Conservation (phyloP, 495 filamentous ascomycete genomes). For the Penicillium macrosclerotiorum region DNA sequence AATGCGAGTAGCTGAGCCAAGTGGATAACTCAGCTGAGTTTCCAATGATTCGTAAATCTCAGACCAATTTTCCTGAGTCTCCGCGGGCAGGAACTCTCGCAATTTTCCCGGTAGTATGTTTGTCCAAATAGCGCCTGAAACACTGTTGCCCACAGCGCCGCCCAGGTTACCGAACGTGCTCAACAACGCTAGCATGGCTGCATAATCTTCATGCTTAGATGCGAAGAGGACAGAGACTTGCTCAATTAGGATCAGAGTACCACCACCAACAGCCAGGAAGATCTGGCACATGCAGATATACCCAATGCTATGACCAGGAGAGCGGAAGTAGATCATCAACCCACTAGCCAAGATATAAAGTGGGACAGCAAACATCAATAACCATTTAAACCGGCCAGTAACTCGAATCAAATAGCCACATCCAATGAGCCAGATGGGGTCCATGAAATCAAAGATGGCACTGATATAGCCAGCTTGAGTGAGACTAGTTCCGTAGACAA, state of each 20-base stretch:
- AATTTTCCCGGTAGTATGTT: conserved; percentile 58
- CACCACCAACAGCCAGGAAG: conserved; percentile 65
- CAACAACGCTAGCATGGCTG: conserved; percentile 39
- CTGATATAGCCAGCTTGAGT: conserved; percentile 55
- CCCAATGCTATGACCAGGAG: conserved; percentile 53
- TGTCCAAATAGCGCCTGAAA: conserved; percentile 50
- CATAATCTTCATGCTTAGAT: conserved; percentile 54
- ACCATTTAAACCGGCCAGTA: conserved; percentile 53
- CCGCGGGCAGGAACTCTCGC: conserved; percentile 52
- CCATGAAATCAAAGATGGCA: conserved; percentile 50
- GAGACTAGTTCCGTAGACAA: conserved; percentile 59
- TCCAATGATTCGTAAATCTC: conserved; percentile 15
- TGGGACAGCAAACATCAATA: conserved; percentile 56
- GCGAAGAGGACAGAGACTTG: conserved; percentile 70
- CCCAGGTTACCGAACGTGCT: conserved; percentile 60
- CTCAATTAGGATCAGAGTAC: conserved; percentile 59
- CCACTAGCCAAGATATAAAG: conserved; percentile 55
- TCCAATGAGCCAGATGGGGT: conserved; percentile 45
- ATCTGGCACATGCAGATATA: conserved; percentile 75
- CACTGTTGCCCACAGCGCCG: conserved; percentile 58
- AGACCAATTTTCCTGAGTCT: conserved; percentile 15
- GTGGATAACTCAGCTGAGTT: conserved; percentile 49
- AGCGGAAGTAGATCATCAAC: conserved; percentile 67
- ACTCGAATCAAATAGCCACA: conserved; percentile 54
- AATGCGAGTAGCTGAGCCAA: conserved; percentile 49